Percentiles rank a stretch among this genome's conserved stretches.
Evolutionary conservation across 805 yeast genomes (phyloP).

Genomic region (Candida koratica): DNA sequence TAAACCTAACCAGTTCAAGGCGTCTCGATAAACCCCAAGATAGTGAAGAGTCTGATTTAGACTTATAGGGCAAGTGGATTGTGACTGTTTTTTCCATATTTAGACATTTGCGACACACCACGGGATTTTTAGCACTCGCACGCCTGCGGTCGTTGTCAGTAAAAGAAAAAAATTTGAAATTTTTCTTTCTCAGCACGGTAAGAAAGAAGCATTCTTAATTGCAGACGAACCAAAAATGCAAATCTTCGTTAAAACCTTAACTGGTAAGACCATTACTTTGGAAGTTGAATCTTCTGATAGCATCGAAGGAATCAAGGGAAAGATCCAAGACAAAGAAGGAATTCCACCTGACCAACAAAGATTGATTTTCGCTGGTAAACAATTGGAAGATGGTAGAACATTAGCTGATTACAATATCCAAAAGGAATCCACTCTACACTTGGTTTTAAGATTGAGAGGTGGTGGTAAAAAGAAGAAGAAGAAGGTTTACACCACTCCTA

Average conservation of each 20-base stretch:
- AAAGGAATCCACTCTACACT: slow-evolving; percentile 97
- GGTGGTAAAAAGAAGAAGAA: slow-evolving; percentile 99
- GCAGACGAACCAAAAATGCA: slow-evolving; percentile 55
- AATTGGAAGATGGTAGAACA: slow-evolving; percentile 98
- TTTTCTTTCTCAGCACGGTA: too few relatives aligned
- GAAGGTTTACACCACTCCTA: slow-evolving; percentile 99
- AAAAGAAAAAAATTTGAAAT: neutral
- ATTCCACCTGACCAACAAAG: slow-evolving; percentile 99
- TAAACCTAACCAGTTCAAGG: slow-evolving; percentile 9
- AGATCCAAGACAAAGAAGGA: slow-evolving; percentile 99
- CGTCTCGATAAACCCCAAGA: neutral
- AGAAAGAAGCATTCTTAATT: slow-evolving; percentile 48
- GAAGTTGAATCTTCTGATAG: slow-evolving; percentile 99
- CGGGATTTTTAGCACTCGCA: too few relatives aligned
- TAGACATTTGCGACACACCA: too few relatives aligned
- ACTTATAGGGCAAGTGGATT: neutral
- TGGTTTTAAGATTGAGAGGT: slow-evolving; percentile 96
- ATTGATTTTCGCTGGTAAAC: slow-evolving; percentile 99
- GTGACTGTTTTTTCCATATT: slow-evolving; percentile 1
- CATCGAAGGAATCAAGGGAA: slow-evolving; percentile 97
- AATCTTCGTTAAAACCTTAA: slow-evolving; percentile 98
- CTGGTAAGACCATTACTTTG: slow-evolving; percentile 98
- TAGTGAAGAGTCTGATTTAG: slow-evolving; percentile 17
- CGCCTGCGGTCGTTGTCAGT: too few relatives aligned
- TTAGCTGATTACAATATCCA: slow-evolving; percentile 99